Conservation (phyloP, 2,329 filamentous ascomycete species). For the Paramyrothecium sp. region DNA sequence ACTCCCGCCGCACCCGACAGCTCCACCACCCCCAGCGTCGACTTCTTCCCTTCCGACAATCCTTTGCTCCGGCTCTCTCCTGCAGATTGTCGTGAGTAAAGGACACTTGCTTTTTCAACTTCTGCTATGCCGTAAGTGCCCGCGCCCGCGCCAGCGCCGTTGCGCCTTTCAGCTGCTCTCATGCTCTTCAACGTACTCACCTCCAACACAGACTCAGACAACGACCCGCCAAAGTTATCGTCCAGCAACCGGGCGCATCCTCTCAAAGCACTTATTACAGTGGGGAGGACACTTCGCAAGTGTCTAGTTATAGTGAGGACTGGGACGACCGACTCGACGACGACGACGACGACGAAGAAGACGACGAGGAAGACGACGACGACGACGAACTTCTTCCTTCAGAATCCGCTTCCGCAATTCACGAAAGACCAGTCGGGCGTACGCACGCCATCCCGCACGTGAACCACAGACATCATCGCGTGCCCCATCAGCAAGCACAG, state of each 20-base stretch:
- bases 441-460: slow-evolving; percentile 18
- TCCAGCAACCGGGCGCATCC: slow-evolving; percentile 18
- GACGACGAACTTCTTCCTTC: slow-evolving; percentile 54
- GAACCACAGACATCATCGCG: slow-evolving; percentile 27
- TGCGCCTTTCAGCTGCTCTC: slow-evolving; percentile 4
- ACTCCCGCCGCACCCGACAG: no score
- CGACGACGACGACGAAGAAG: slow-evolving; percentile 40
- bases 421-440: slow-evolving; percentile 24
- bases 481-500: slow-evolving; percentile 34
- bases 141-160: slow-evolving; percentile 11
- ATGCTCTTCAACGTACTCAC: neutral
- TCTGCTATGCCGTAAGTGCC: slow-evolving; percentile 45
- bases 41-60: slow-evolving; percentile 6
- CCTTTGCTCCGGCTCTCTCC: slow-evolving; percentile 46
- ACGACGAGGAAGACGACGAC: slow-evolving; percentile 34
- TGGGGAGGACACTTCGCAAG: slow-evolving; percentile 36
- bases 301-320: slow-evolving; percentile 26
- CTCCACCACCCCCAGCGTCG: neutral
- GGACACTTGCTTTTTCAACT: slow-evolving; percentile 30
- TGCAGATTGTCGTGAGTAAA: slow-evolving; percentile 46
- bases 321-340: slow-evolving; percentile 22
- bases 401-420: slow-evolving; percentile 55
- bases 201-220: slow-evolving; percentile 4
- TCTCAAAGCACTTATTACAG: slow-evolving; percentile 31
- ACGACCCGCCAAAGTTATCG: slow-evolving; percentile 6